Percentiles rank a stretch among this genome's conserved stretches.
Conservation (phyloP, 176 grass and related monocot genomes). For the bread wheat (Triticum aestivum) region IWGSC_CS_RefSeq_v2.1 NC_057814.1:454066533-454067032, state of each 20-base stretch:
- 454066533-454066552: too few species aligned
- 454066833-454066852: not conserved
- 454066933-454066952: not conserved
- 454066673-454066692: too few species aligned
- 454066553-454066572: too few species aligned
- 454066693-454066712: not conserved
- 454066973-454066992: not conserved
- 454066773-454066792: not conserved
- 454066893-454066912: not conserved
- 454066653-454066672: too few species aligned
- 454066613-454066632: too few species aligned
- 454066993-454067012: not conserved
- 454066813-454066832: not conserved
- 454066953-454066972: not conserved
- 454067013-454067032: slow-evolving; percentile 1
- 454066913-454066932: not conserved
- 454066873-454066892: not conserved
- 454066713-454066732: not conserved
- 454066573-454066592: too few species aligned
- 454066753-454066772: not conserved
- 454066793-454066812: not conserved
- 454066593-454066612: too few species aligned
- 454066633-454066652: too few species aligned
- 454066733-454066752: not conserved
- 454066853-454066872: not conserved